Base-by-base conservation (phyloP, 306 rosid genomes). In the Malus fusca region DNA sequence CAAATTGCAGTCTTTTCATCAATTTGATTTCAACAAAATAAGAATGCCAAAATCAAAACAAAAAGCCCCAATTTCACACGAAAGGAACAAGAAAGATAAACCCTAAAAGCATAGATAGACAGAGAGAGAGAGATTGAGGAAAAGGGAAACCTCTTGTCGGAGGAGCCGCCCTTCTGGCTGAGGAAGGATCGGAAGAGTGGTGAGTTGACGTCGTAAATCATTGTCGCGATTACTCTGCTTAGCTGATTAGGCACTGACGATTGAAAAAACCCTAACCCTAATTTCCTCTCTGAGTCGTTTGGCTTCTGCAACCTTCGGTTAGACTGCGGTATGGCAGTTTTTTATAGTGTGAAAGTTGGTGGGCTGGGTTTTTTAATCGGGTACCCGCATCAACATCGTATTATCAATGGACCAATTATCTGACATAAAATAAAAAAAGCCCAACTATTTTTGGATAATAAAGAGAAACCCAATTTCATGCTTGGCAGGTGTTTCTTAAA, bases 191-290 rank as follows among this genome's bases (percentile, higher is more conserved):
- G 97, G 88, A 96, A 96, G 17, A 96, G 93, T 1, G 92, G 96
- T 21, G 98, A 96, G 85, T 96, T 96, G 23, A 90, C 98, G 88
- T 96, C 98, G 93, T 96, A 96, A 65, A 92, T 92, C 99, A 96
- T 96, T 25, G 80, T 80, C 17, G 67, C 79, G 55, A 40, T 58
- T 62, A 48, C 5, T 14, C 19, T 8, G 53, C 4, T 68, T 40
- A 2, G 80, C 64, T 21, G 31, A 4, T 9, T 46, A 4, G 3
- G 22, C 43, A 53, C 69, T 17, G 19, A 5, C 30, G 21, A 51
- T 62, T 22, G 62, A 77, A 14, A 53, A 79, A 87, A 84, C 98
- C 93, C 87, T 79, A 93, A 44, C 77, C 70, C 78, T 83, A 78
- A 17, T 68, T 68, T 72, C 11, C 11, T 37, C 35, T 44, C 26